Percentiles rank a stretch among this genome's conserved stretches.
Conservation (phyloP, 345 rosid genomes). For the Clarkia xantiana region DNA sequence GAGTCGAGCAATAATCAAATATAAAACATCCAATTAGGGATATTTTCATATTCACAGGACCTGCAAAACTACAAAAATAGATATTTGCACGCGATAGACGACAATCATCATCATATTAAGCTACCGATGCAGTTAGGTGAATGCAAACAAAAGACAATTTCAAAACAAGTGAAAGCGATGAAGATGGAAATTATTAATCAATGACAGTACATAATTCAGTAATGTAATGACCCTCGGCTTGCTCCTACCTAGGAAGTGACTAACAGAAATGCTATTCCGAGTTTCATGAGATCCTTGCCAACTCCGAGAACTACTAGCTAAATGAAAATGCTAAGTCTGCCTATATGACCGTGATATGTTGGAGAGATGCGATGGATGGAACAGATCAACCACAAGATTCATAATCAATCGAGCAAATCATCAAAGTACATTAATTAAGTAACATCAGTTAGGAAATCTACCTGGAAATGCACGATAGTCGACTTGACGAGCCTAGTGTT, state of each 20-base stretch:
- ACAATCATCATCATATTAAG: not conserved
- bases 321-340: not conserved
- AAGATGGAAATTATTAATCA: too few species aligned
- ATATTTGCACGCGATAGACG: conserved; percentile 5
- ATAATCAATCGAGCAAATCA: not conserved
- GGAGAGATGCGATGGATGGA: too few species aligned
- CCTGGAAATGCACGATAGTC: conserved; percentile 91
- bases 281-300: too few species aligned
- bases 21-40: conserved; percentile 14
- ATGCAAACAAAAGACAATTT: too few species aligned
- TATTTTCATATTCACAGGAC: conserved; percentile 11
- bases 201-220: too few species aligned
- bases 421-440: not conserved
- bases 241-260: too few species aligned
- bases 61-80: conserved; percentile 25
- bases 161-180: too few species aligned
- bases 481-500: conserved; percentile 84
- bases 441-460: conserved; percentile 11
- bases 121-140: too few species aligned
- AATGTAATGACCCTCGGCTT: too few species aligned
- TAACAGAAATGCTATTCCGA: too few species aligned
- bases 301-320: too few species aligned
- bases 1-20: conserved; percentile 15
- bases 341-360: not conserved
- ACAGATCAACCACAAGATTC: too few species aligned